Percentiles rank a stretch among this genome's conserved stretches.
Conservation (phyloP, 2,329 filamentous ascomycete genomes). For the Sarocladiaceae sp. region DNA sequence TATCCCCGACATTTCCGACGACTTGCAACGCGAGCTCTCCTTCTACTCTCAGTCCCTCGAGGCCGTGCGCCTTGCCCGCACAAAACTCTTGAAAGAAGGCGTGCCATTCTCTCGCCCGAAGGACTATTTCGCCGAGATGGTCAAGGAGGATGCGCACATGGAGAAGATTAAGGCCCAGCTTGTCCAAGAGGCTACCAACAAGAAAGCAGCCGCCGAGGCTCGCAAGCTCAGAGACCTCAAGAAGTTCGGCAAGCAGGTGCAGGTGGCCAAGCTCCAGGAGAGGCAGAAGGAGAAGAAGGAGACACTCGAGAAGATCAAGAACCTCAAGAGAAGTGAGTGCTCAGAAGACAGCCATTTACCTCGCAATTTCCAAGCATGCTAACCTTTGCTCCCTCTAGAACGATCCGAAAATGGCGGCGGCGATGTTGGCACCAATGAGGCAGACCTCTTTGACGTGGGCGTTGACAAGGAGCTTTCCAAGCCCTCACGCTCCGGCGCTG, state of each 20-base stretch:
- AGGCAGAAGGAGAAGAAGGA: conserved; percentile 87
- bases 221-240: conserved; percentile 90
- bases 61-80: conserved; percentile 69
- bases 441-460: conserved; percentile 87
- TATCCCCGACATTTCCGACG: conserved; percentile 83
- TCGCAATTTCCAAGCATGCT: conserved; percentile 9
- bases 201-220: conserved; percentile 90
- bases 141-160: conserved; percentile 98
- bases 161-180: conserved; percentile 91
- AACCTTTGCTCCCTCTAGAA: conserved; percentile 50
- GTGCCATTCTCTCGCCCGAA: conserved; percentile 82
- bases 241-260: conserved; percentile 98
- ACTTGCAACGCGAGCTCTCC: conserved; percentile 84
- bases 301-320: conserved; percentile 92
- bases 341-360: not conserved
- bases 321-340: conserved; percentile 85
- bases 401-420: conserved; percentile 65
- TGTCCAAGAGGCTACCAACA: conserved; percentile 83
- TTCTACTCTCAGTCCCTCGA: conserved; percentile 89
- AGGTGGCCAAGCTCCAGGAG: conserved; percentile 94
- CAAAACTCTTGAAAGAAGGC: conserved; percentile 74
- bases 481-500: conserved; percentile 33
- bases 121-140: conserved; percentile 99
- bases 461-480: conserved; percentile 62
- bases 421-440: conserved; percentile 66